phyloP scores from a whole-genome alignment of 495 filamentous ascomycete species.

The Polyplosphaeria fusca region DNA sequence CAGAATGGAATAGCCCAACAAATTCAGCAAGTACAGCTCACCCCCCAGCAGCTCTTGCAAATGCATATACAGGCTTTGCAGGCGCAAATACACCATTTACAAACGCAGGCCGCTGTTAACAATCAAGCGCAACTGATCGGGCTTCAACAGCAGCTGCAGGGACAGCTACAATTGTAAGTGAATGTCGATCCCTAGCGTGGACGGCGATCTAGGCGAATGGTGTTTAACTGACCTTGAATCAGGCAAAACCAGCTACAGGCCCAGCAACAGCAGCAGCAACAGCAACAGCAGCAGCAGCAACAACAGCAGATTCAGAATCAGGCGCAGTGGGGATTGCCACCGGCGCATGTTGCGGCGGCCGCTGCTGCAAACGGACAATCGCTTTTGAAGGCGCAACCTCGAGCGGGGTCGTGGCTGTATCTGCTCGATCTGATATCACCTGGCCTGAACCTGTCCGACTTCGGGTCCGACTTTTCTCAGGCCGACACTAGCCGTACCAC shows the following conservation, averaged over 20 bases:
- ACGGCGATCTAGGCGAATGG: no score
- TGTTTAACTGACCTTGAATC: no score
- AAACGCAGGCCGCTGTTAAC: conserved; percentile 2
- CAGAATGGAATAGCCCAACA: conserved; percentile 5
- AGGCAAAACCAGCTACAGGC: conserved; percentile 13
- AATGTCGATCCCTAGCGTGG: no score
- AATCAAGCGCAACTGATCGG: neutral
- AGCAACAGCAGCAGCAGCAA: neutral
- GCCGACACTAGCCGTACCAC: conserved; percentile 19
- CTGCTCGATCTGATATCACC: conserved; percentile 39
- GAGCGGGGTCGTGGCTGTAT: conserved; percentile 39
- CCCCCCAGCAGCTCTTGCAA: neutral
- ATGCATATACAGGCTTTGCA: conserved; percentile 25
- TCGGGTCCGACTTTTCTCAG: conserved; percentile 5
- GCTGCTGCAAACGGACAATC: neutral
- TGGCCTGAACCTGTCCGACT: conserved; percentile 30
- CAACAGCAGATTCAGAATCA: neutral
- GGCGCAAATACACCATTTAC: conserved; percentile 17
- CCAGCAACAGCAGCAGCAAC: conserved; percentile 17
- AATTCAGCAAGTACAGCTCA: conserved; percentile 1
- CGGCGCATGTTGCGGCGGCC: neutral
- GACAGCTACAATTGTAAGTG: neutral
- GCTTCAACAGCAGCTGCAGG: conserved; percentile 21
- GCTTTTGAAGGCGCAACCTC: conserved; percentile 13
- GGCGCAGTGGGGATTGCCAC: neutral